Base-by-base conservation (phyloP, 331 rosid species). In the Pyracantha coccinea region DNA sequence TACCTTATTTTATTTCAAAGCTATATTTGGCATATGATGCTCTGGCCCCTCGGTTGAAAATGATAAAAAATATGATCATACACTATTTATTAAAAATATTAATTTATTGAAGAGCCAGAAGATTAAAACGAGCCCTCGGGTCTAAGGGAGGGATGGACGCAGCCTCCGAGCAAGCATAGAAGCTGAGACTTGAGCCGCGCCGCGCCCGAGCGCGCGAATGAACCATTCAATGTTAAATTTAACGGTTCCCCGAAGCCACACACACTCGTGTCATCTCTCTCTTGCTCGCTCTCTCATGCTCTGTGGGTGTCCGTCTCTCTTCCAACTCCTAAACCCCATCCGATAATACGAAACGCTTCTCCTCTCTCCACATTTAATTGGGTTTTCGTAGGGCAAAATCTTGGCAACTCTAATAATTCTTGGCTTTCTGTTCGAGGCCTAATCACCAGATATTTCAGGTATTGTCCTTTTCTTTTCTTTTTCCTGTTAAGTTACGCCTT, bases 191-290 rank as follows among this genome's bases (percentile, higher is more conserved):
- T n/a, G 77, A 82, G 83, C 82, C 85, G 47, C 69, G 82, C 85
- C 85, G 77, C 75, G 67, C 82, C 74, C 60, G 17, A 54, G 59
- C 83, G 86, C 90, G 85, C 85, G 84, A 69, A 77, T 69, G 80
- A 80, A 78, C 57, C 73, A 78, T 77, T 79, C 75, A 82, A 84
- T 73, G 86, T 32, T 75, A 76, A 78, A 80, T 76, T 76, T 80
- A 78, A 83, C 89, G 89, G 89, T 78, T 82, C 82, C 62, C 68
- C 75, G 74, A 31, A 84, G 69, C 81, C 82, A 78, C 85, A 75
- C 73, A 80, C 87, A 75, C 71, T 87, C 84, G 83, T 80, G 82
- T 80, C 74, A 80, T 86, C 84, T 66, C 66, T 58, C 69, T 41
- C 63, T 55, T 11, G 31, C 28, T 28, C 44, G 70, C 65, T 66